Evolutionary conservation across 129 eudicot genomes (phyloP), one percentile per base, ranked within the genome.

Genomic region (Arctium lappa): DNA sequence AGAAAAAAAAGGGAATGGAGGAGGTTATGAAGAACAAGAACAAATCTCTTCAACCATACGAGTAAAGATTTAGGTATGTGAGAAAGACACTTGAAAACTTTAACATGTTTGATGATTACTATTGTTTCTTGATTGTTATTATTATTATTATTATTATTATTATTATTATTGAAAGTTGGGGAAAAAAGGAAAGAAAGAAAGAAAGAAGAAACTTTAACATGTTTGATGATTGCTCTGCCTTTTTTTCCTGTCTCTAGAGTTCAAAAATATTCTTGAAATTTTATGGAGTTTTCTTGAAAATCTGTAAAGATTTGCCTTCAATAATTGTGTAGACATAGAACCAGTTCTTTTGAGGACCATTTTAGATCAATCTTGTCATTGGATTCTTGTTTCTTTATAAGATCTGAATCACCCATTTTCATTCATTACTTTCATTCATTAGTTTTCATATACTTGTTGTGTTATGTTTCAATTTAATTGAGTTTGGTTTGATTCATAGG

Each of bases 401-500:
- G 92, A 90, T 92, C 94, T 82, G 84, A 40, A 69, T 50, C 38
- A 56, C 77, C 79, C 73, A 53, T 84, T 81, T 82, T 70, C 36
- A 76, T 56, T 74, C 72, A 46, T 9, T 33, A 22, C 27, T 22
- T 22, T 22, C 27, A 22, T 22, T 22, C 27, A 22, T 22, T 22
- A 22, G 27, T 22, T 22, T 22, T 22, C 27, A 22, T 22, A 22
- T 22, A 22, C 27, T 22, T 22, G 27, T 22, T 22, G 27, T 22
- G 27, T 22, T 22, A 22, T 22, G 27, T 6, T 79, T 34, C 72
- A 4, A 44, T 70, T 80, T 27, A 29, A 38, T 69, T 72, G 70
- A 71, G 72, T 72, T 83, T 85, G 31, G 70, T 83, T 69, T 50
- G 72, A 46, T 75, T 50, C 42, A 72, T 56, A 80, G 84, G 85